Percentiles rank a stretch among this genome's conserved stretches.
Evolutionary conservation across 768 basidiomycete species (phyloP).

Genomic region (Rhodotorula graminis): DNA sequence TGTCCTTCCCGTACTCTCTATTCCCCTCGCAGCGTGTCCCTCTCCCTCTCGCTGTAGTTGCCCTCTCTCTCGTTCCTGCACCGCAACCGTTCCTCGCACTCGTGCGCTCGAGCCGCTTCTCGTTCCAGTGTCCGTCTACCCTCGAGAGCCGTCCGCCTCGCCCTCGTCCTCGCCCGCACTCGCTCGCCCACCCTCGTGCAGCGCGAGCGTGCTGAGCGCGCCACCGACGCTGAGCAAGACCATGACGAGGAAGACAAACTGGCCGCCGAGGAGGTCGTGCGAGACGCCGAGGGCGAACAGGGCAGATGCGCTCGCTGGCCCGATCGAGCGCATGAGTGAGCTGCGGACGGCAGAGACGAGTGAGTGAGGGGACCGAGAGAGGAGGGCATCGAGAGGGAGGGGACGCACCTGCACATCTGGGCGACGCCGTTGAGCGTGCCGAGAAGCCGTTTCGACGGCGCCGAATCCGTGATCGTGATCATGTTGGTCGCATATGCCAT

Average conservation of each 20-base stretch:
- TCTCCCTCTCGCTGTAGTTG: not conserved
- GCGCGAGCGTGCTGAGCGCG: conserved; percentile 1
- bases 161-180: not conserved
- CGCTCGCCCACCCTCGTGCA: conserved; percentile 22
- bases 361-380: too few species aligned
- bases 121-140: not conserved
- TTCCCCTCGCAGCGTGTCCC: not conserved
- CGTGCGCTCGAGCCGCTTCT: too few species aligned
- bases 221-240: not conserved
- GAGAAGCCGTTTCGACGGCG: conserved; percentile 29
- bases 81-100: not conserved
- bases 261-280: conserved; percentile 8
- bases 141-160: not conserved
- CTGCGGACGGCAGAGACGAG: not conserved
- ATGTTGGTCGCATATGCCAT: conserved; percentile 35
- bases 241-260: conserved; percentile 28
- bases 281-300: conserved; percentile 33
- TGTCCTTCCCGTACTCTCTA: not conserved
- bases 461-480: conserved; percentile 30
- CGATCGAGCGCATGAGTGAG: conserved; percentile 30
- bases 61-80: not conserved
- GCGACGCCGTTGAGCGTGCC: conserved; percentile 34
- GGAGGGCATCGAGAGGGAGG: not conserved
- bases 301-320: conserved; percentile 23
- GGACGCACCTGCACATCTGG: conserved; percentile 33